Evolutionary conservation across 2,329 filamentous ascomycete species (phyloP), one percentile per base, ranked within the genome.

Genomic region (Fusarium mangiferae): DNA sequence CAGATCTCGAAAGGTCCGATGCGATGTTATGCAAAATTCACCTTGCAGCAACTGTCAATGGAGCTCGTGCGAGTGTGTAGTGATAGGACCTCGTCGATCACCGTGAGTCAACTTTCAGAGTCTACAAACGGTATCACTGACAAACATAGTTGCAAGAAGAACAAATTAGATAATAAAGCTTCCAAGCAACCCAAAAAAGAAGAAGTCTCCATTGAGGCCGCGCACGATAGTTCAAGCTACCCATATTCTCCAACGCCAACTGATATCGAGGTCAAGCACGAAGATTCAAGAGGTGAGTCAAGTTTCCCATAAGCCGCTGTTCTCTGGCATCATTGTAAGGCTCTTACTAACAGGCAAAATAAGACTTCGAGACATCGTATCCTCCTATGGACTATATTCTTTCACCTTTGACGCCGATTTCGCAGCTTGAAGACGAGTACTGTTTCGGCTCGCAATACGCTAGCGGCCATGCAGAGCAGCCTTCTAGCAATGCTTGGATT

Each of bases 41-140:
- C 64, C 64, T 3, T 67, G 62, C 38, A 67, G 51, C 13, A 67
- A 67, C 17, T 67, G 64, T 7, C 35, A 59, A 39, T 67, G 64
- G 64, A 66, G 17, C 7, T 18, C 62, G 4, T 38, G 26, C 12
- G 62, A 67, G 17, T 67, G 64, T 10, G 38, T 60, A 26, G 64
- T 67, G 14, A 39, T 66, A 30, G 33, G 46, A 4, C n/a, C 44
- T 39, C 62, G 64, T 8, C 46, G 36, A 7, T 60, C 62, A 7
- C 64, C 51, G 64, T 67, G 5, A 38, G 64, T 60, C 10, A 24
- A 12, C 2, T 9, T 15, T 8, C 8, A 3, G 5, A 12, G 20
- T 15, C 15, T 8, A 1, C 30, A 10, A 7, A 24, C 15, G 1
- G 11, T 18, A 22, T 20, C 12, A 38, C 28, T 63, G 4, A 62